phyloP scores from a whole-genome alignment of 2,329 filamentous ascomycete species.

The Akanthomyces uredinophilus region DNA sequence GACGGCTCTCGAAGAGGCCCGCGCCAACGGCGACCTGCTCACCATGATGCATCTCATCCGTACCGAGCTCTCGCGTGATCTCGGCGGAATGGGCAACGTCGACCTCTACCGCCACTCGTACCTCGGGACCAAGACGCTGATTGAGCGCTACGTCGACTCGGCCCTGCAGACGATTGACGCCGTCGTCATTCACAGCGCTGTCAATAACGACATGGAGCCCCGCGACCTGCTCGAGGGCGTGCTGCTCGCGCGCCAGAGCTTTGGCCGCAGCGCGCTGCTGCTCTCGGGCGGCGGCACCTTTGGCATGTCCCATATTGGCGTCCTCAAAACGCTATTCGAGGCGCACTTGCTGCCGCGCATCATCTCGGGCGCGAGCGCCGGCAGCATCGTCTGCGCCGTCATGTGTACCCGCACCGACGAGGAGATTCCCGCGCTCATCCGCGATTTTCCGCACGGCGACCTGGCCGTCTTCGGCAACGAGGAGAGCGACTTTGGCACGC shows the following conservation, averaged over 20 bases:
- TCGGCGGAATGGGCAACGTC: conserved; percentile 81
- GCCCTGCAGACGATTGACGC: conserved; percentile 68
- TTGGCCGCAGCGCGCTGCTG: conserved; percentile 77
- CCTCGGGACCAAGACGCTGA: conserved; percentile 78
- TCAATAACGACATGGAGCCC: conserved; percentile 51
- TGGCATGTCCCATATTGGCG: conserved; percentile 88
- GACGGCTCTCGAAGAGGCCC: conserved; percentile 67
- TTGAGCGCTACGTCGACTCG: conserved; percentile 81
- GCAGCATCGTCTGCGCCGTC: conserved; percentile 78
- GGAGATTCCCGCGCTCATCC: conserved; percentile 65
- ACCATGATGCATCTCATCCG: conserved; percentile 77
- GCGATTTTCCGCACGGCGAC: conserved; percentile 72
- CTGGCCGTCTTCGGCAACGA: conserved; percentile 71
- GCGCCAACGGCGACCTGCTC: conserved; percentile 64
- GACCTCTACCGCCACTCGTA: conserved; percentile 79
- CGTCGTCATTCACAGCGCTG: conserved; percentile 57
- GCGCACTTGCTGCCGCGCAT: conserved; percentile 73
- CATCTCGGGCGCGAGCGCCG: conserved; percentile 81
- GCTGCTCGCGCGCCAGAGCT: conserved; percentile 68
- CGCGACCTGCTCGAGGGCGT: conserved; percentile 61
- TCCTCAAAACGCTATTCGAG: conserved; percentile 76
- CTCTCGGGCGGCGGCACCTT: conserved; percentile 84
- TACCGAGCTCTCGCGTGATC: conserved; percentile 71
- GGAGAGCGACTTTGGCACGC: conserved; percentile 52
- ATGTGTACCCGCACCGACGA: conserved; percentile 73